Evolutionary conservation across 805 yeast species (phyloP).

Genomic region (Grigorovia transvaalensis): DNA sequence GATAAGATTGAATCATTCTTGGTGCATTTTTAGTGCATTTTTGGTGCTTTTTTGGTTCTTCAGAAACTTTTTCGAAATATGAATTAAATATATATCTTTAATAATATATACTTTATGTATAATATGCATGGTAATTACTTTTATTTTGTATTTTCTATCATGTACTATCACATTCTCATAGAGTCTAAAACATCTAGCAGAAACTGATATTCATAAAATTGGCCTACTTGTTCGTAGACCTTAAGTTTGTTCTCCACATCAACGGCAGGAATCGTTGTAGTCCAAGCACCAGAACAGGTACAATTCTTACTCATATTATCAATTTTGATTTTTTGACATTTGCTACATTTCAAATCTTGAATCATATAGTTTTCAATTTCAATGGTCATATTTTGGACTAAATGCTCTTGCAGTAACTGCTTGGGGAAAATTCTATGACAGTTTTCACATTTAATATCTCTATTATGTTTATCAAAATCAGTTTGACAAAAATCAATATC

Average conservation of each 20-base stretch:
- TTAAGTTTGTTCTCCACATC: slow-evolving; percentile 37
- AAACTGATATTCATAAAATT: slow-evolving; percentile 49
- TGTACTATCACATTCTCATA: not conserved
- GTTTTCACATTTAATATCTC: slow-evolving; percentile 48
- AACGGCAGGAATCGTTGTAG: slow-evolving; percentile 39
- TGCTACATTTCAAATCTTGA: slow-evolving; percentile 75
- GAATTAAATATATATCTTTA: not conserved
- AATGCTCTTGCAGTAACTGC: slow-evolving; percentile 64
- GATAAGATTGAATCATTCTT: too few species aligned
- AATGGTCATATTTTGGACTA: slow-evolving; percentile 54
- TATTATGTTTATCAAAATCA: slow-evolving; percentile 28
- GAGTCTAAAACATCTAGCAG: slow-evolving; percentile 20
- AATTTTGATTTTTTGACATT: slow-evolving; percentile 59
- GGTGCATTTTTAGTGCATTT: too few species aligned
- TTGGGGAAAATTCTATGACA: slow-evolving; percentile 59
- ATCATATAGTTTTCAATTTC: slow-evolving; percentile 48
- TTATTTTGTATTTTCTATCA: not conserved
- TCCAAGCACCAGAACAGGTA: slow-evolving; percentile 83
- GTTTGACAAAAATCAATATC: slow-evolving; percentile 80
- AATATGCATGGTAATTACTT: too few species aligned
- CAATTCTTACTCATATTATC: slow-evolving; percentile 68
- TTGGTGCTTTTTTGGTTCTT: too few species aligned
- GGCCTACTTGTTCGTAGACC: slow-evolving; percentile 50
- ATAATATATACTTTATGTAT: not conserved
- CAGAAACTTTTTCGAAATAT: not conserved